These are phyloP conservation scores for Fusarium sp. DNA, from an alignment of 2,329 filamentous ascomycete species.

Conservation along the genomic window DNA sequence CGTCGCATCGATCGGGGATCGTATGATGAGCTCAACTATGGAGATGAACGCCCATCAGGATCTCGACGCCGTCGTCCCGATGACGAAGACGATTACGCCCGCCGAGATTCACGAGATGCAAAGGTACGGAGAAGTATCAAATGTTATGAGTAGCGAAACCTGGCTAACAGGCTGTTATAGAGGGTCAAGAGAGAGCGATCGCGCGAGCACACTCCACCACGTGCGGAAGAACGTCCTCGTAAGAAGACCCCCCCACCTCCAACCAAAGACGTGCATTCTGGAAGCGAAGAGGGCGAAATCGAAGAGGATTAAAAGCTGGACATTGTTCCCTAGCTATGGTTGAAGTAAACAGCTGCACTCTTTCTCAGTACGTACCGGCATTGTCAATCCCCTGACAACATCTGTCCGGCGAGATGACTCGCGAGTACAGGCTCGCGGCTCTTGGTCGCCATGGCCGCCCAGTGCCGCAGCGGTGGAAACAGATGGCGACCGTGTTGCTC, in stretches of 20 bases:
- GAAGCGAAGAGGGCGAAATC: constrained; percentile 98
- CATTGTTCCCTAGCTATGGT: constrained; percentile 17
- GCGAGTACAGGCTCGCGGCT: constrained; percentile 49
- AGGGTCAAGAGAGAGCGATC: constrained; percentile 70
- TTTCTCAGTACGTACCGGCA: constrained; percentile 50
- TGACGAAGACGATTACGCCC: constrained; percentile 79
- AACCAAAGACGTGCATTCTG: constrained; percentile 71
- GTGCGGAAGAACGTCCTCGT: constrained; percentile 67
- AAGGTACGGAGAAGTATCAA: constrained; percentile 67
- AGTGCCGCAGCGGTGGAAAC: constrained; percentile 39
- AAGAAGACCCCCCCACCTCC: constrained; percentile 68
- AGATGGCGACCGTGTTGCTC: constrained; percentile 39
- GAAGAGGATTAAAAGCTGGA: constrained; percentile 76
- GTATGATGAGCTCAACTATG: constrained; percentile 92
- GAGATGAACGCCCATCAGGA: constrained; percentile 77
- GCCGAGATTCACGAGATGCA: constrained; percentile 75
- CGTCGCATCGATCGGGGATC: constrained; percentile 82
- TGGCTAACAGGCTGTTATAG: constrained; percentile 58
- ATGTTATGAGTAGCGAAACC: neutral
- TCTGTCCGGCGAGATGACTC: constrained; percentile 50
- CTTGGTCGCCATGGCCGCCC: constrained; percentile 37
- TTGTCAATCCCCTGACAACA: constrained; percentile 41
- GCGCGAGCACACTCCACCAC: constrained; percentile 73
- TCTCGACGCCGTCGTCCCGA: constrained; percentile 84
- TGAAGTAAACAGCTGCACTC: constrained; percentile 26